These are phyloP conservation scores for Kluyveromyces nonfermentans DNA, from an alignment of 805 yeast genomes.

Conservation along the genomic window DNA sequence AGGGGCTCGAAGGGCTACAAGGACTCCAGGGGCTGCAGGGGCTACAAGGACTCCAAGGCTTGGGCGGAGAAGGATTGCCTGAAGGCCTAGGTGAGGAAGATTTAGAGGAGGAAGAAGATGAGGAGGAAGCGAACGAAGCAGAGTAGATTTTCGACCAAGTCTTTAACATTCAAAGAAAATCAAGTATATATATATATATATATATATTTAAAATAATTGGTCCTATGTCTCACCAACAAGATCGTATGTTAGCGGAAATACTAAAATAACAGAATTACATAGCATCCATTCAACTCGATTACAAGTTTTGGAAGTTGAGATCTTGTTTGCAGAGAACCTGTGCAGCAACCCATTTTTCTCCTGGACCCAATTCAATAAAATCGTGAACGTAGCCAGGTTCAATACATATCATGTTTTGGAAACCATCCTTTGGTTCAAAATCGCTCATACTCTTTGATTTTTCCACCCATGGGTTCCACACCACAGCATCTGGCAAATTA, in stretches of 20 bases:
- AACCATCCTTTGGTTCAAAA: constrained; percentile 80
- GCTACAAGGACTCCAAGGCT: constrained; percentile 4
- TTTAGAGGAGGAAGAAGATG: neutral
- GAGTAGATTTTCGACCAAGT: neutral
- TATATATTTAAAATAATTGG: neutral
- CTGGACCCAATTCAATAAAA: constrained; percentile 56
- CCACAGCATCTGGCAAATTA: constrained; percentile 63
- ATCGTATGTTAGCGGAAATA: too few species aligned
- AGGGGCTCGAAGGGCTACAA: neutral
- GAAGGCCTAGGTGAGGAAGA: constrained; percentile 1
- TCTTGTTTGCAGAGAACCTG: constrained; percentile 53
- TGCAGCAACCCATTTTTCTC: constrained; percentile 64
- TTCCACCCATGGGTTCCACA: constrained; percentile 96
- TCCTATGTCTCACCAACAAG: neutral
- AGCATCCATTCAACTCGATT: too few species aligned
- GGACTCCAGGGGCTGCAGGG: neutral
- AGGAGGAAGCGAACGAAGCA: neutral
- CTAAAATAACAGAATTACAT: too few species aligned
- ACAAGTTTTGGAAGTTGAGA: constrained; percentile 49
- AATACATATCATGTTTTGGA: constrained; percentile 79
- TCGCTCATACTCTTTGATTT: constrained; percentile 80
- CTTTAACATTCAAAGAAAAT: neutral
- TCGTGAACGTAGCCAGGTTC: constrained; percentile 87
- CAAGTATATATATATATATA: neutral
- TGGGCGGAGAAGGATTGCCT: neutral